Base-by-base conservation (phyloP, 345 rosid genomes). In the Syzygium oleosum region DNA sequence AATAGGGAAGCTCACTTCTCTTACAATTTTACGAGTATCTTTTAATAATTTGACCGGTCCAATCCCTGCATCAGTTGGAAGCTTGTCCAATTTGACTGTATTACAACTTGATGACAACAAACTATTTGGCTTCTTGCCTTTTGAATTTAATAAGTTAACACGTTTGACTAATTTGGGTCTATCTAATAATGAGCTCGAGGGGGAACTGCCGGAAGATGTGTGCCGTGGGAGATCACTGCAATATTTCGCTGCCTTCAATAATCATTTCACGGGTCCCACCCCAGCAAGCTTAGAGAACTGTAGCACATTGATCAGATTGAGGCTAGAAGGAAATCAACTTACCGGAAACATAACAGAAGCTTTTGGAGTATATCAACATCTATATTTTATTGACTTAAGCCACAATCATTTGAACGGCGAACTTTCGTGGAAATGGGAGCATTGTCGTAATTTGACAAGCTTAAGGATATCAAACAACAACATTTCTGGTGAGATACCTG, bases 141-240 rank as follows among this genome's bases (percentile, higher is more conserved):
- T 3, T 13, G 73, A 61, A 13, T 13, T n/a, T n/a, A n/a, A 61
- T 61, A 61, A 15, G 34, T 6, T 61, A 14, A 61, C 38, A 12
- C 14, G 0, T 9, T 23, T 0, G 2, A 54, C 10, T n/a, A 6
- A 0, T 53, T 6, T 2, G n/a, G n/a, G n/a, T 17, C 0, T 0
- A 55, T 55, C 1, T 3, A 0, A 0, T 5, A 59, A 59, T 25
- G 0, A 59, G 27, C 65, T 59, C 27, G 65, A 59, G 3, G 65
- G 65, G 31, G 2, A 59, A 2, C 0, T 27, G 16, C 65, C 65
- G 1, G 0, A 2, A 0, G 3, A 25, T 25, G 0, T 59, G 1
- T 59, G 31, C 16, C 65, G 27, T 5, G 31, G 65, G 15, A 27
- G 65, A 59, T 25, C 65, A 59, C 5, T 59, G 31, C 0, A 2